A percentile compares a stretch with the other conserved stretches of the same genome.
phyloP scores from a whole-genome alignment of 148 eudicot species.

The Beta vulgaris region DNA sequence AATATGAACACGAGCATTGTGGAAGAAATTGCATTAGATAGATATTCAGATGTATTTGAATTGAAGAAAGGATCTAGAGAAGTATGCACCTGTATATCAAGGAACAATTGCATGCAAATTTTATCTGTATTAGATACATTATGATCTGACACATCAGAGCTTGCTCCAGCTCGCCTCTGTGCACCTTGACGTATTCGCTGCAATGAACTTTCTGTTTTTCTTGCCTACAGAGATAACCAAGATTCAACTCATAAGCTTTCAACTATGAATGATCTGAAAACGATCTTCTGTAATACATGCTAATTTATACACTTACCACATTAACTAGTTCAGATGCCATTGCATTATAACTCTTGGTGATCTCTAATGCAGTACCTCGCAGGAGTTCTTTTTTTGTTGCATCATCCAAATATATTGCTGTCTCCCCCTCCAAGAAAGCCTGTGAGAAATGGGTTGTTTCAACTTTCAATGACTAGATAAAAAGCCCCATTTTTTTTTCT shows the following conservation, averaged over 20 bases:
- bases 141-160: constrained; percentile 70
- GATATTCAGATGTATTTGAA: not conserved
- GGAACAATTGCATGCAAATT: constrained; percentile 90
- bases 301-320: constrained; percentile 45
- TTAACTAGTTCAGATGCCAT: constrained; percentile 64
- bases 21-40: not conserved
- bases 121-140: constrained; percentile 86
- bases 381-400: constrained; percentile 59
- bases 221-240: constrained; percentile 46
- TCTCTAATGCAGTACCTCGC: constrained; percentile 59
- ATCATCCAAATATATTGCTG: constrained; percentile 53
- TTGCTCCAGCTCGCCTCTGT: constrained; percentile 81
- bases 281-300: not conserved
- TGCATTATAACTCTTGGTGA: constrained; percentile 68
- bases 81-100: constrained; percentile 79
- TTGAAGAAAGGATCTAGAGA: too few relatives aligned
- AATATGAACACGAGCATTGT: not conserved
- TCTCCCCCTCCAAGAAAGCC: constrained; percentile 81
- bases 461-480: not conserved
- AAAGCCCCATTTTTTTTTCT: not conserved
- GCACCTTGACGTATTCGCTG: constrained; percentile 79
- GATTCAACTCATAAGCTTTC: constrained; percentile 3
- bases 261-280: constrained; percentile 1
- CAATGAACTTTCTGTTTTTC: constrained; percentile 76
- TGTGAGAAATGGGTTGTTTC: constrained; percentile 22